phyloP scores from a whole-genome alignment of 306 rosid genomes.

The Fragaria nilgerrensis region DNA sequence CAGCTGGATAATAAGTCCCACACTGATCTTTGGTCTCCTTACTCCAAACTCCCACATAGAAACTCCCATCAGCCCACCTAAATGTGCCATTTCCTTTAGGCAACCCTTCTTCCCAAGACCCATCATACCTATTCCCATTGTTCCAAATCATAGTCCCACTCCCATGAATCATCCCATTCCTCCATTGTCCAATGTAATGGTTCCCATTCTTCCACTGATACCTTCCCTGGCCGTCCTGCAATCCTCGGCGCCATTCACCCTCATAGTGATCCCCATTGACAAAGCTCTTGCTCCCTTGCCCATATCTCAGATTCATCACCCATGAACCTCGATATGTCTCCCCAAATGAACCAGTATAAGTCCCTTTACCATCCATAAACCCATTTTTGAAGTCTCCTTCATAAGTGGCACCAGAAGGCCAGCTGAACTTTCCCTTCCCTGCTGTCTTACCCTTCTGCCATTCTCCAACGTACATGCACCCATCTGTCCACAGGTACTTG shows the following conservation, averaged over 20 bases:
- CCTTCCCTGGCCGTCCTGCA: slow-evolving; percentile 75
- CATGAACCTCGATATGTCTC: slow-evolving; percentile 76
- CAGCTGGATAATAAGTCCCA: slow-evolving; percentile 63
- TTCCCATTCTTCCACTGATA: slow-evolving; percentile 86
- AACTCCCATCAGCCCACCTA: slow-evolving; percentile 63
- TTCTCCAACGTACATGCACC: slow-evolving; percentile 88
- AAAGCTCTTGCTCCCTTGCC: slow-evolving; percentile 60
- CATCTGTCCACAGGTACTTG: slow-evolving; percentile 82
- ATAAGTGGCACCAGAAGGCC: slow-evolving; percentile 94
- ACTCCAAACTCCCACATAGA: slow-evolving; percentile 78
- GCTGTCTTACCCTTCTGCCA: slow-evolving; percentile 62
- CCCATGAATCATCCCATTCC: slow-evolving; percentile 61
- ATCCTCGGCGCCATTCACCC: slow-evolving; percentile 87
- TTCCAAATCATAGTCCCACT: slow-evolving; percentile 70
- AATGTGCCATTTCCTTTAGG: slow-evolving; percentile 88
- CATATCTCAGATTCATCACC: slow-evolving; percentile 79
- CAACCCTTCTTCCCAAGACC: slow-evolving; percentile 74
- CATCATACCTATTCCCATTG: slow-evolving; percentile 76
- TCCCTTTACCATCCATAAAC: slow-evolving; percentile 81
- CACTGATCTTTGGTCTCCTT: slow-evolving; percentile 50
- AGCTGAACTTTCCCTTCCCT: slow-evolving; percentile 82
- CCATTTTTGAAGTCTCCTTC: slow-evolving; percentile 78
- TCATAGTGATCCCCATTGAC: slow-evolving; percentile 84
- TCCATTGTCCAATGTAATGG: slow-evolving; percentile 77
- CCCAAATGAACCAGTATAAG: slow-evolving; percentile 65